Evolutionary conservation across 2,329 filamentous ascomycete species (phyloP), one percentile per base, ranked within the genome.

Genomic region (Exophiala aquamarina): DNA sequence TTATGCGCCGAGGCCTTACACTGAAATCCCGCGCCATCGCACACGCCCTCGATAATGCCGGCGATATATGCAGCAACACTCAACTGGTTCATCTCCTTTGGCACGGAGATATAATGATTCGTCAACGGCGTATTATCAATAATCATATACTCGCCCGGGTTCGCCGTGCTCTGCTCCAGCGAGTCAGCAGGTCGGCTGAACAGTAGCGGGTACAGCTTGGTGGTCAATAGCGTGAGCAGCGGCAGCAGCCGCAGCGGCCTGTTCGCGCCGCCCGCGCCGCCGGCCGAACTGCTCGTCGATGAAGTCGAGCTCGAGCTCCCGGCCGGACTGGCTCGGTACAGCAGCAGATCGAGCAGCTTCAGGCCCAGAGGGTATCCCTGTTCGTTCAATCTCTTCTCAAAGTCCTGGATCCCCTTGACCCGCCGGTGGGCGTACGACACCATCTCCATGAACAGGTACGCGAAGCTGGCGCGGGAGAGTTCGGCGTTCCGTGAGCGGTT

Each of bases 131-230:
- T 93, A 70, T 98, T 97, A 72, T 98, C 93, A 61, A 91, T 89
- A 61, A 98, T 93, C 92, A 98, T 97, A 76, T 97, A 98, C 74
- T 97, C 92, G 60, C 93, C 89, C 7, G 89, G 85, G 42, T 90
- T 92, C 61, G 88, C 85, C 44, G 83, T 83, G 49, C 84, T 89
- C 71, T 93, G 91, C 72, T 98, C 93, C 49, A 98, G 83, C 14
- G 89, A 87, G 71, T 97, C 92, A 20, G 93, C 93, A 46, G 91
- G 85, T 1, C 92, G 86, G 29, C 82, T 84, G 69, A 98, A 98
- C 39, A 98, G 86, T 68, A 95, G 87, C 58, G 86, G 83, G 87
- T 92, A 98, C 45, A 96, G 78, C 45, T 86, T 86, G 54, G 90
- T 89, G 66, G 94, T 93, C 68, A 98, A 93, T 70, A 97, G 90